A percentile compares a stretch with the other conserved stretches of the same genome.
Conservation (phyloP, 441 rosid species). For the Geranium incanum region DNA sequence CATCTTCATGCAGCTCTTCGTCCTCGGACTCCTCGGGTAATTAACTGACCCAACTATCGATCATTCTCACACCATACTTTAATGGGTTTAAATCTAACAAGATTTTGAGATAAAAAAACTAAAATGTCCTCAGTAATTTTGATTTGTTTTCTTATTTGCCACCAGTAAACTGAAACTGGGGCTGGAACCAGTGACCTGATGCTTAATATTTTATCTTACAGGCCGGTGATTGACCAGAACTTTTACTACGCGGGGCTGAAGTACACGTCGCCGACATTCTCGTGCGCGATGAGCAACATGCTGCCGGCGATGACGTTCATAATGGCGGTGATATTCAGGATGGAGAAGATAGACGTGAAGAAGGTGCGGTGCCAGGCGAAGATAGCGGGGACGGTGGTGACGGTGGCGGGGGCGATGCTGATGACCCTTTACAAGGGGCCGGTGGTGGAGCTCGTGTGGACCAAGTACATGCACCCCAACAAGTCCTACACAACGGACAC, state of each 20-base stretch:
- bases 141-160: no score
- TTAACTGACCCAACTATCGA: constrained; percentile 13
- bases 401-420: constrained; percentile 60
- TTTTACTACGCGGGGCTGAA: constrained; percentile 83
- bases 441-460: constrained; percentile 43
- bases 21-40: constrained; percentile 85
- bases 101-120: no score
- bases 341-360: constrained; percentile 67
- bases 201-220: constrained; percentile 13
- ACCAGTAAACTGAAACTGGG: no score
- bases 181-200: no score
- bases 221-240: constrained; percentile 95
- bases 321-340: constrained; percentile 59
- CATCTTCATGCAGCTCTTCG: constrained; percentile 67
- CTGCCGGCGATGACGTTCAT: constrained; percentile 79
- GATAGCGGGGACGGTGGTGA: constrained; percentile 64
- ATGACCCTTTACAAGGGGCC: constrained; percentile 73
- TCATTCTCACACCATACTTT: no score
- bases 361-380: constrained; percentile 69
- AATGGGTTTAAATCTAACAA: no score
- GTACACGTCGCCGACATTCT: constrained; percentile 77
- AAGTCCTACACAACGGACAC: constrained; percentile 11
- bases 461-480: constrained; percentile 21
- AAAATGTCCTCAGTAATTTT: no score
- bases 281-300: constrained; percentile 82